phyloP scores from a whole-genome alignment of 805 yeast genomes.

The Schwanniomyces occidentalis region DNA sequence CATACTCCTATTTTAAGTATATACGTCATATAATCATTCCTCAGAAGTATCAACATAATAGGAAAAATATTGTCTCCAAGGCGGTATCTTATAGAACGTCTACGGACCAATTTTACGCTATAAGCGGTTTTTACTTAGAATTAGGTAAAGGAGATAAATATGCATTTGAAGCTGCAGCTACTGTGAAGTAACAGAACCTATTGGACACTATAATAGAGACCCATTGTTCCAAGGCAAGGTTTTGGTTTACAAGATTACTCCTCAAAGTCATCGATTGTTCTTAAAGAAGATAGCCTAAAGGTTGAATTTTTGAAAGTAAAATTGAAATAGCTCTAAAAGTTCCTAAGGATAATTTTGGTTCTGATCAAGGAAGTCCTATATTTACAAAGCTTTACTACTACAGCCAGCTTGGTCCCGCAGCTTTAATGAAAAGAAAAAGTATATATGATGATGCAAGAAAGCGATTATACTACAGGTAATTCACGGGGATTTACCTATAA shows the following conservation, averaged over 20 bases:
- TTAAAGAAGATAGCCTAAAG: too few species aligned
- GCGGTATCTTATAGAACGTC: constrained; percentile 65
- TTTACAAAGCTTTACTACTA: not conserved
- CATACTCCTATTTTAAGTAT: too few species aligned
- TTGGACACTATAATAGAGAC: too few species aligned
- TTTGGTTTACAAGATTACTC: too few species aligned
- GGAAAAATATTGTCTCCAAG: constrained; percentile 56
- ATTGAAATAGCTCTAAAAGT: too few species aligned
- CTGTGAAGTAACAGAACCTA: too few species aligned
- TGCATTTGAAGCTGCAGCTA: constrained; percentile 37
- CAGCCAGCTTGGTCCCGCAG: not conserved
- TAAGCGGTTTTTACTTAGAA: constrained; percentile 56
- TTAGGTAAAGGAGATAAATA: constrained; percentile 42
- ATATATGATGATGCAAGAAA: not conserved
- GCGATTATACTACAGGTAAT: not conserved
- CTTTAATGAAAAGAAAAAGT: not conserved
- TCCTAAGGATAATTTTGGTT: too few species aligned
- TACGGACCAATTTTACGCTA: constrained; percentile 63
- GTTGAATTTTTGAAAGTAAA: too few species aligned
- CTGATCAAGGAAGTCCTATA: not conserved
- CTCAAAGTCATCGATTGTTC: too few species aligned
- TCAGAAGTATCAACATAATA: too few species aligned
- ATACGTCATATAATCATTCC: too few species aligned
- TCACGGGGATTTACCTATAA: not conserved
- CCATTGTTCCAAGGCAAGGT: too few species aligned